phyloP scores from a whole-genome alignment of 768 basidiomycete species.

The Lentinula sp. region DNA sequence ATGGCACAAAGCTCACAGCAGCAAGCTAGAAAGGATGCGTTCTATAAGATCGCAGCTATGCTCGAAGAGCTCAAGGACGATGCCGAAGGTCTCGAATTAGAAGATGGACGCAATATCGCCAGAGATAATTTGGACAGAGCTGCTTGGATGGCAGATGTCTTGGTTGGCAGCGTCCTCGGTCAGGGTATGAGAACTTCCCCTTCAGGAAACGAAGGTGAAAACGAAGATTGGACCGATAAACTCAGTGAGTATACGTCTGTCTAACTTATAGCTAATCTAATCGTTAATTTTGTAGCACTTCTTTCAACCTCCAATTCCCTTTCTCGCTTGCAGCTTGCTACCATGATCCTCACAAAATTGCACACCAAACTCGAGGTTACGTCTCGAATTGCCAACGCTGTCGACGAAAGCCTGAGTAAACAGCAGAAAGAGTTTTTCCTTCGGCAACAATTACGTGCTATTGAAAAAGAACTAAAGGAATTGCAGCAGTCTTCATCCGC shows the following conservation, averaged over 20 bases:
- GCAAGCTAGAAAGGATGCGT: conserved; percentile 56
- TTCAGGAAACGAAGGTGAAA: conserved; percentile 13
- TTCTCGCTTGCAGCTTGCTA: conserved; percentile 59
- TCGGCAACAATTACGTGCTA: conserved; percentile 76
- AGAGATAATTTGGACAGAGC: conserved; percentile 28
- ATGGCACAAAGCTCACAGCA: conserved; percentile 45
- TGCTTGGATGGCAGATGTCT: conserved; percentile 73
- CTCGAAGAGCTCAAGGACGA: conserved; percentile 45
- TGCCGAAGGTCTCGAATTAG: conserved; percentile 30
- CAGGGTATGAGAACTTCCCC: not conserved
- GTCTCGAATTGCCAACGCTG: conserved; percentile 72
- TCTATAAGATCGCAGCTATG: conserved; percentile 62
- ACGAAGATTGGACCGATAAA: conserved; percentile 65
- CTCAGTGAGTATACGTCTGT: conserved; percentile 42
- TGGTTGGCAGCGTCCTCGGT: conserved; percentile 46
- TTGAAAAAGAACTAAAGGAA: conserved; percentile 66
- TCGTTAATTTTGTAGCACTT: conserved; percentile 36
- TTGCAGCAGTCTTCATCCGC: conserved; percentile 28
- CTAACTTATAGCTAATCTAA: conserved; percentile 2
- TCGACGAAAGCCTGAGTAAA: conserved; percentile 80
- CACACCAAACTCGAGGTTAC: conserved; percentile 76
- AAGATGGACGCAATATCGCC: conserved; percentile 3
- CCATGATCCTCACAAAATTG: conserved; percentile 68
- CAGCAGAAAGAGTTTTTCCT: conserved; percentile 88
- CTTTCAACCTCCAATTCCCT: conserved; percentile 54